Base-by-base conservation (phyloP, 1,284 basidiomycete genomes). In the Farysia itapuensis region DNA sequence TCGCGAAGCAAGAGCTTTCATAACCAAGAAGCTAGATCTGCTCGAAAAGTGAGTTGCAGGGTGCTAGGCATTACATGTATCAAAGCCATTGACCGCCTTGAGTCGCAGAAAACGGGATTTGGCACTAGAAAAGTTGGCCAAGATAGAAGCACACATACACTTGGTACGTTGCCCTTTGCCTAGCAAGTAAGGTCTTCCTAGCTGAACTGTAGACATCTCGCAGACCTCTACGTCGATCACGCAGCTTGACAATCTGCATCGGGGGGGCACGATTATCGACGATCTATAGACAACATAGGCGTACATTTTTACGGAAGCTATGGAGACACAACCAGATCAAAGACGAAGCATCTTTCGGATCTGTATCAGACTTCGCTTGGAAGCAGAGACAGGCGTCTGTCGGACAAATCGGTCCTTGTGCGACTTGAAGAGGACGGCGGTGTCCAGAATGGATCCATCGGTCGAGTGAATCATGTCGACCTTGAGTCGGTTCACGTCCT, bases 401-500 rank as follows among this genome's bases (percentile, higher is more conserved):
- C 37, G 37, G 5, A 58, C 54, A 35, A 58, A 52, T 20, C 43
- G 39, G 5, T 37, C 37, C 5, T 36, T 29, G 41, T 52, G 54
- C 28, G 42, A 22, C 44, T 64, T 64, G 40, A 46, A 50, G 24
- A 66, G 38, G 16, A 43, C 46, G 4, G 60, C 51, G 11, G 53
- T 41, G 39, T 66, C 63, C 14, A 66, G 32, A 20, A 61, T 43
- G 3, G 20, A 34, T 13, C 63, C 63, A 25, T 53, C 35, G 16
- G 48, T 53, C 15, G 60, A 64, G 28, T 48, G 41, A 35, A 66
- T 47, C 54, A 58, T 52, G 15, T 52, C 54, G 22, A 58, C 54
- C 26, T 44, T 43, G 19, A 58, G 24, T 9, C 37, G 31, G 26
- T 70, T 77, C 26, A 39, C 49, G 44, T 77, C 76, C 45, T 59